Evolutionary conservation across 768 basidiomycete genomes (phyloP).

Genomic region (Lentinus tigrinus): DNA sequence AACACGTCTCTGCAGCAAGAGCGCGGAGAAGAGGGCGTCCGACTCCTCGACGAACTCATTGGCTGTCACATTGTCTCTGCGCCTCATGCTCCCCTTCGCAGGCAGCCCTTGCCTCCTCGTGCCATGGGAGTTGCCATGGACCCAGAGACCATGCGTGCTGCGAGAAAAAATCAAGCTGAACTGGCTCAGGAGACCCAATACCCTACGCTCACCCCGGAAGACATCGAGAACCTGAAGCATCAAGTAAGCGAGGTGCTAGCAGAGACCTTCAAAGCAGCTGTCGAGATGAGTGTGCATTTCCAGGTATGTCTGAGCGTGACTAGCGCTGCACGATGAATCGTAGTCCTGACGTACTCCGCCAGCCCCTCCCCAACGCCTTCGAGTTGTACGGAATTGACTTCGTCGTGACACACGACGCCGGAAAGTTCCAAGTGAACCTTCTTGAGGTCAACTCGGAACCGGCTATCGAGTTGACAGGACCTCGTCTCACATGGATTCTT

Average conservation of each 20-base stretch:
- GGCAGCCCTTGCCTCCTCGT: constrained; percentile 7
- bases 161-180: neutral
- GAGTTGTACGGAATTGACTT: constrained; percentile 97
- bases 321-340: neutral
- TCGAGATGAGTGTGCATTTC: constrained; percentile 80
- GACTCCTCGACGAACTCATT: constrained; percentile 76
- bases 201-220: constrained; percentile 31
- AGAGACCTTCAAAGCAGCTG: constrained; percentile 84
- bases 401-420: constrained; percentile 53
- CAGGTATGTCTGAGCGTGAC: constrained; percentile 49
- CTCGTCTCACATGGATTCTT: constrained; percentile 76
- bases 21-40: constrained; percentile 67
- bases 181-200: neutral
- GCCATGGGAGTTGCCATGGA: constrained; percentile 16
- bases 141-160: neutral
- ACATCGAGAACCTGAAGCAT: constrained; percentile 51
- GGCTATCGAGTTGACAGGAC: constrained; percentile 91
- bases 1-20: constrained; percentile 86
- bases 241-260: constrained; percentile 66
- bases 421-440: constrained; percentile 60
- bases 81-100: neutral
- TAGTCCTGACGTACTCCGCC: neutral
- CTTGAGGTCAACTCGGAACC: constrained; percentile 95
- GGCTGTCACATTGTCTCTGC: constrained; percentile 55
- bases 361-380: constrained; percentile 90